Conservation (phyloP, 257 asterid species). For the Coffea canephora region DNA sequence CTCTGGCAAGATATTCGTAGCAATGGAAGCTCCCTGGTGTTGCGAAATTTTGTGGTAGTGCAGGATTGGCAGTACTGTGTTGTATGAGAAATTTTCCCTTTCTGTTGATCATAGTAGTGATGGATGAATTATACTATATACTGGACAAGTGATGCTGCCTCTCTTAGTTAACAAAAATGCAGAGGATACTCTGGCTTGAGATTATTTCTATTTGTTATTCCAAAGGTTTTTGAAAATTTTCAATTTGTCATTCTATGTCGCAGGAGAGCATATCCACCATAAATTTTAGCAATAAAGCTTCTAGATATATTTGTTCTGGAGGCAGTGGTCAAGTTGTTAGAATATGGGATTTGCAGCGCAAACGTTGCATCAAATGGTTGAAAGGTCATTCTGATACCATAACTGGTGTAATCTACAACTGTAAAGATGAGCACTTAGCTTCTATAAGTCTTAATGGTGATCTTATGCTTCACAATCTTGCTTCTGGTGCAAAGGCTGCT, state of each 20-base stretch:
- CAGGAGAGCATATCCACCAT: constrained; percentile 79
- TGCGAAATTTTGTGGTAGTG: background rate
- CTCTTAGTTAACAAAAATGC: background rate
- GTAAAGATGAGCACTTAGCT: constrained; percentile 97
- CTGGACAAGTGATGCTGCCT: background rate
- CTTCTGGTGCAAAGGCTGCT: constrained; percentile 90
- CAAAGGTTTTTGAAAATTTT: background rate
- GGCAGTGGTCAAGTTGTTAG: constrained; percentile 92
- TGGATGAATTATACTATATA: background rate
- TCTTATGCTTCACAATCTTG: constrained; percentile 93
- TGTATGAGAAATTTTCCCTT: background rate
- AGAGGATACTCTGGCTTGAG: background rate
- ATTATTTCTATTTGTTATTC: background rate
- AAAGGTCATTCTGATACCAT: constrained; percentile 92
- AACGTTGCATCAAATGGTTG: constrained; percentile 90
- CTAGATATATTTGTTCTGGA: constrained; percentile 92
- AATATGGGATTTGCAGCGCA: constrained; percentile 97
- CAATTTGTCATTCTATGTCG: background rate
- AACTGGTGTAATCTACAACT: constrained; percentile 88
- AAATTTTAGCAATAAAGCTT: constrained; percentile 93
- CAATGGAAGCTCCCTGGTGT: background rate
- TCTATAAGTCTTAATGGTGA: constrained; percentile 93
- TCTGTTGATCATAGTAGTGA: background rate
- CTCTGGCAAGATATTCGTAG: background rate
- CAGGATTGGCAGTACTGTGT: background rate